These are phyloP conservation scores for Cyberlindnera xishuangbannaensis DNA, from an alignment of 805 yeast species.

Conservation along the genomic window DNA sequence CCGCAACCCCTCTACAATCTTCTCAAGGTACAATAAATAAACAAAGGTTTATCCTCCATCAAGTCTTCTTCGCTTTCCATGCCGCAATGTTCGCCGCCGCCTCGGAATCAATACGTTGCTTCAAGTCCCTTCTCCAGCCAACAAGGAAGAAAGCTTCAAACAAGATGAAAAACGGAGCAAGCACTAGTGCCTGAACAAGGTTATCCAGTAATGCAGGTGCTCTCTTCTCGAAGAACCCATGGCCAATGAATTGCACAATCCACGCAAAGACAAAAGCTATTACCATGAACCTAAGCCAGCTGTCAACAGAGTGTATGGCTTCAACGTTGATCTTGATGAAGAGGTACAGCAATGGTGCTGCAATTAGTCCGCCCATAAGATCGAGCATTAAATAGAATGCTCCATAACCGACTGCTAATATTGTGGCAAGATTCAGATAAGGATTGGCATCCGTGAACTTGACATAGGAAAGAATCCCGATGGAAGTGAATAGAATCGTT, in stretches of 20 bases:
- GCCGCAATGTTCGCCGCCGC: conserved; percentile 28
- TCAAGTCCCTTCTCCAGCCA: conserved; percentile 54
- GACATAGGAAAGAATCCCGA: conserved; percentile 34
- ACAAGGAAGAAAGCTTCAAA: conserved; percentile 66
- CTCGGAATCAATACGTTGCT: conserved; percentile 27
- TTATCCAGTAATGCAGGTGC: conserved; percentile 88
- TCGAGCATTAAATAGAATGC: conserved; percentile 58
- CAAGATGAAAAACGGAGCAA: conserved; percentile 87
- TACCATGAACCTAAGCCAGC: conserved; percentile 14
- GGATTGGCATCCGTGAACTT: conserved; percentile 14
- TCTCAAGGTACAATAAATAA: too few relatives aligned
- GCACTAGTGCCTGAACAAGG: conserved; percentile 73
- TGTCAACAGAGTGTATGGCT: conserved; percentile 16
- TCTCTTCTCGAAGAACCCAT: conserved; percentile 70
- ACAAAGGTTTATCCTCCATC: too few relatives aligned
- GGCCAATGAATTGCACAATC: conserved; percentile 85
- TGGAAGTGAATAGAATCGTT: conserved; percentile 52
- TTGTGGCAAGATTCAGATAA: conserved; percentile 40
- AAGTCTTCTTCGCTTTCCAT: conserved; percentile 13
- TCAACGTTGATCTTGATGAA: conserved; percentile 23
- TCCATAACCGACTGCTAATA: conserved; percentile 43
- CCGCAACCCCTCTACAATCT: too few relatives aligned
- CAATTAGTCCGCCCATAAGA: conserved; percentile 39
- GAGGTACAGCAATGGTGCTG: conserved; percentile 34
- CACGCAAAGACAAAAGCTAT: conserved; percentile 52